Base-by-base conservation (phyloP, 495 filamentous ascomycete species). In the Xylaria acuta region DNA sequence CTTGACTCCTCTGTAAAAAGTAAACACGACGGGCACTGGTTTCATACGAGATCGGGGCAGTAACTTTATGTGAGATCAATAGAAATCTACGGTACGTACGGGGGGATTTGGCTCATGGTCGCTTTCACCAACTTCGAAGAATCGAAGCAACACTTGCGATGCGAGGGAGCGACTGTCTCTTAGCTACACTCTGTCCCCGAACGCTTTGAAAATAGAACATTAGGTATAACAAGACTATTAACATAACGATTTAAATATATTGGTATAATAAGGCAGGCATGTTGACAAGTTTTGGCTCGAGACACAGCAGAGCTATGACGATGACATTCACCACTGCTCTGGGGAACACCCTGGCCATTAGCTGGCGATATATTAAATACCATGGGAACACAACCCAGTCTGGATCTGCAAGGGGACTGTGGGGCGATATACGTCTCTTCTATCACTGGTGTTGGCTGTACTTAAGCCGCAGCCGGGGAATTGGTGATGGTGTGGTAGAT, bases 191-290 rank as follows among this genome's bases (percentile, higher is more conserved):
- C 1, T 0, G 6, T 60, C 7, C 4, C 3, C 22, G 25, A 2
- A 8, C 7, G 30, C 30, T 2, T 20, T n/a, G 8, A 36, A 59
- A 11, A 27, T 5, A 20, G 11, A 6, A 25, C 7, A 27, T 12
- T 3, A 27, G n/a, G 27, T 9, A 25, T 27, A 53, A 53, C 0
- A 8, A 53, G 7, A 3, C 20, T 5, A 1, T 8, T 53, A 9
- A 25, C 27, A 16, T 5, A 16, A 54, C 5, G 6, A 16, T 22
- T 22, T 32, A 51, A 6, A 18, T 14, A 14, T 9, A 65, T 32
- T 20, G 16, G 63, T 65, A 41, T 65, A 49, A 65, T 16, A 4
- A 49, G 41, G 14, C 25, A 47, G 18, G 63, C 63, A 65, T 65
- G 25, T 18, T 65, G 41, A 34, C 60, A 64, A 41, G 60, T 41